Evolutionary conservation across 257 asterid species (phyloP).

Genomic region (Petunia axillaris): DNA sequence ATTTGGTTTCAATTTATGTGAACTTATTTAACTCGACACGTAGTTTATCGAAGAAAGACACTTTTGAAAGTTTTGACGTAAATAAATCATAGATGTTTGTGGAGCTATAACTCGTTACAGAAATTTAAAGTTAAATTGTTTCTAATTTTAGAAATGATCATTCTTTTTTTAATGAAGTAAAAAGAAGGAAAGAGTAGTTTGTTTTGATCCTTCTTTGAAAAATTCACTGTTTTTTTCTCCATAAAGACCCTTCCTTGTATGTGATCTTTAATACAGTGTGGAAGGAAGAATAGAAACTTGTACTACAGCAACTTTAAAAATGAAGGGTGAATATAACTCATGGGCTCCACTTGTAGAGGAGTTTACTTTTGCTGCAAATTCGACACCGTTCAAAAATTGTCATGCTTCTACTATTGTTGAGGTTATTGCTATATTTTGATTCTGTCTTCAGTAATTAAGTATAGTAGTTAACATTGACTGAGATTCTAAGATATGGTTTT

Average conservation of each 20-base stretch:
- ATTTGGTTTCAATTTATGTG: background rate
- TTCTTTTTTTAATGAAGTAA: background rate
- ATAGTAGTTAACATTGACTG: constrained; percentile 8
- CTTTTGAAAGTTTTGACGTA: too few relatives aligned
- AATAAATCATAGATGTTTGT: too few relatives aligned
- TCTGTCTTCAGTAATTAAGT: background rate
- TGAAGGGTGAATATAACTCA: constrained; percentile 46
- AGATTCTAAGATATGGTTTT: constrained; percentile 15
- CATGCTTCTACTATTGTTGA: constrained; percentile 97
- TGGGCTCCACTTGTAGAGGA: constrained; percentile 74
- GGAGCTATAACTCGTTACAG: too few relatives aligned
- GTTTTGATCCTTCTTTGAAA: too few relatives aligned
- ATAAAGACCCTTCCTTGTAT: background rate
- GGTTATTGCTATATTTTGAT: constrained; percentile 43
- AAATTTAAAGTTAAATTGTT: too few relatives aligned
- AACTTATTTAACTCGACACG: too few relatives aligned
- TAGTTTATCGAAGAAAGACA: too few relatives aligned
- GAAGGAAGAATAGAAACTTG: constrained; percentile 29
- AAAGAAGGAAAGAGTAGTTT: too few relatives aligned
- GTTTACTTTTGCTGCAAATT: constrained; percentile 68
- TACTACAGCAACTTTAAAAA: constrained; percentile 35
- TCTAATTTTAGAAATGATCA: too few relatives aligned
- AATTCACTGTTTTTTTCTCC: background rate
- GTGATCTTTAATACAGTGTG: constrained; percentile 44
- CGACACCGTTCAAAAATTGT: constrained; percentile 82